Evolutionary conservation across 208 protist genomes (phyloP).

Genomic region (Angomonas deanei): DNA sequence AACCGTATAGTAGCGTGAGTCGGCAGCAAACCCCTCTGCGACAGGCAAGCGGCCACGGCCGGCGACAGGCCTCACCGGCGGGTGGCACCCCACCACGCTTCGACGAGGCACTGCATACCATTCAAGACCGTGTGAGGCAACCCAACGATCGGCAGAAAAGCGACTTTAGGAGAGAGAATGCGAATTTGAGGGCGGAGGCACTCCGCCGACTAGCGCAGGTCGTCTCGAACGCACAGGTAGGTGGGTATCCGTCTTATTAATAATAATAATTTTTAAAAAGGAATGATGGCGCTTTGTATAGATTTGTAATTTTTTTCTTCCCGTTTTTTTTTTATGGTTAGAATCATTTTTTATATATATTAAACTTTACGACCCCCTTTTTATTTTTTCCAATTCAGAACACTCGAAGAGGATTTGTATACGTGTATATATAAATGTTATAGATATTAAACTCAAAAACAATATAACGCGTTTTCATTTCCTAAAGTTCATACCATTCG

Average conservation of each 20-base stretch:
- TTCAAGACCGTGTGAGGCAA: slow-evolving; percentile 1
- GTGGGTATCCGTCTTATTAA: slow-evolving; percentile 8
- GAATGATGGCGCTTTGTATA: background rate
- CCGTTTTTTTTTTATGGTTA: slow-evolving; percentile 3
- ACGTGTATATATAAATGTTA: background rate
- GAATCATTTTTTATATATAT: background rate
- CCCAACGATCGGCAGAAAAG: background rate
- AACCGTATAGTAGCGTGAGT: background rate
- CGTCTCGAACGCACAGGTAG: slow-evolving; percentile 50
- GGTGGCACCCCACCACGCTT: slow-evolving; percentile 9
- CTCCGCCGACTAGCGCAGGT: slow-evolving; percentile 55
- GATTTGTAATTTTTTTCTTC: slow-evolving; percentile 7
- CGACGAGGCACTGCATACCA: slow-evolving; percentile 1
- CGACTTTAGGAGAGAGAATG: slow-evolving; percentile 9
- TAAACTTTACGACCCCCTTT: background rate
- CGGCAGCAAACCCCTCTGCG: background rate
- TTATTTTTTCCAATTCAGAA: no score
- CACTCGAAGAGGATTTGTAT: background rate
- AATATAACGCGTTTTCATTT: no score
- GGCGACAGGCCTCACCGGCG: background rate
- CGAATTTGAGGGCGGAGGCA: slow-evolving; percentile 26
- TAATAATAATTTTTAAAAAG: background rate
- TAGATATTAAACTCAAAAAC: background rate
- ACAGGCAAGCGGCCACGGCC: background rate
- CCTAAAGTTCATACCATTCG: no score